These are phyloP conservation scores for Phytopythium cucurbitacearum DNA, from an alignment of 352 stramenopile genomes.

Conservation along the genomic window DNA sequence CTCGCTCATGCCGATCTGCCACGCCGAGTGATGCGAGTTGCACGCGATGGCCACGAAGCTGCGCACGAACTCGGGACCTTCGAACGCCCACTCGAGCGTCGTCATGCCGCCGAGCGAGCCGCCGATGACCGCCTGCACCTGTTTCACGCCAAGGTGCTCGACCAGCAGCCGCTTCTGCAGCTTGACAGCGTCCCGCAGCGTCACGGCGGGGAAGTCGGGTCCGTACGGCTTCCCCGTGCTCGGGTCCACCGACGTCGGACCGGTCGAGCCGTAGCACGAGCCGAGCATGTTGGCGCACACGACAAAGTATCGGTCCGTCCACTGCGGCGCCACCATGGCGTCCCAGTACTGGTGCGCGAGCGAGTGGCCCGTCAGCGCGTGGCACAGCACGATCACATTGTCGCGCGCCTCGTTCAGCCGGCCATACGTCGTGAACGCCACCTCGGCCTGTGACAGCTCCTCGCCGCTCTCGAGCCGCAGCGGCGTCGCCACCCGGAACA, in stretches of 20 bases:
- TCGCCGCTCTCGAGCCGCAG: slow-evolving; percentile 64
- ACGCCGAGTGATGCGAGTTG: slow-evolving; percentile 91
- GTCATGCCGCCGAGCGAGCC: slow-evolving; percentile 97
- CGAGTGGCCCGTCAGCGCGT: slow-evolving; percentile 95
- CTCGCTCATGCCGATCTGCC: slow-evolving; percentile 96
- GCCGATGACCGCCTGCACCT: slow-evolving; percentile 90
- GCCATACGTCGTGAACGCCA: slow-evolving; percentile 95
- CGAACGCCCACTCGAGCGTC: slow-evolving; percentile 94
- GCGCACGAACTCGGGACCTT: slow-evolving; percentile 79
- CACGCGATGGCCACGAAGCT: slow-evolving; percentile 94
- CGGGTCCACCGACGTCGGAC: slow-evolving; percentile 79
- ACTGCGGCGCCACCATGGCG: slow-evolving; percentile 90
- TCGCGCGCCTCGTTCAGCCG: slow-evolving; percentile 79
- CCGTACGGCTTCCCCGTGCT: slow-evolving; percentile 76
- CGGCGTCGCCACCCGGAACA: slow-evolving; percentile 34
- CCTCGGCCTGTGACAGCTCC: slow-evolving; percentile 58
- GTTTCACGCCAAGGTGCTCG: slow-evolving; percentile 83
- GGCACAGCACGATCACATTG: slow-evolving; percentile 93
- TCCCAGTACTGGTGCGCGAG: slow-evolving; percentile 93
- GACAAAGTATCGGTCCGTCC: slow-evolving; percentile 96
- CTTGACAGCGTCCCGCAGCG: slow-evolving; percentile 90
- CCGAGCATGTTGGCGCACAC: slow-evolving; percentile 95
- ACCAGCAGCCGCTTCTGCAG: slow-evolving; percentile 89
- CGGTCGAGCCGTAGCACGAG: slow-evolving; percentile 93
- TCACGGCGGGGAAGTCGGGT: slow-evolving; percentile 88